Evolutionary conservation across 257 asterid genomes (phyloP), one percentile per base, ranked within the genome.

Genomic region (Salvia rosmarinus): DNA sequence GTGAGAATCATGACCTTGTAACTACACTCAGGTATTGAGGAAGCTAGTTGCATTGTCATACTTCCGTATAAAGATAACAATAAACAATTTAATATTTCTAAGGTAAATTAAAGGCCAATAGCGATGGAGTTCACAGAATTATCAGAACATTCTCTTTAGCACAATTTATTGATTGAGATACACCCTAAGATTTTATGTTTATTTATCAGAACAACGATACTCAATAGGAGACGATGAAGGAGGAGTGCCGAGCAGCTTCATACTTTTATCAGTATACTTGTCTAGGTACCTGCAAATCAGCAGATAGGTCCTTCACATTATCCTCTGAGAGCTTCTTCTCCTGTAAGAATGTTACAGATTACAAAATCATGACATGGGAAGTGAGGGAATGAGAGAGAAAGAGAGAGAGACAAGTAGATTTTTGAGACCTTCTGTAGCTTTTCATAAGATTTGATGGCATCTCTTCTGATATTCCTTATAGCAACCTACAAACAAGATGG

Each of bases 241-340:
- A 28, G 68, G 66, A 67, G 12, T 9, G 21, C 43, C 16, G 13
- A 20, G 62, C 52, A 44, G 28, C n/a, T 76, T 37, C 64, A 54
- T 21, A 70, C 58, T 67, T 35, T 8, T 50, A 20, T 70, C 30
- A 6, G n/a, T 21, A 51, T 44, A 46, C 67, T 65, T 21, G n/a
- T 42, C 44, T 43, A 65, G 9, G 68, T 86, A 91, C 97, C 96
- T 91, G 98, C 77, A 92, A 67, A 77, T 87, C 97, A 81, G 84
- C 79, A 32, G 95, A 87, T 32, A 92, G 78, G 82, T 92, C 97
- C 82, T 92, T 92, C 66, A 90, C 96, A 72, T 88, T 90, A 92
- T 92, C 98, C 77, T 92, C 96, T 16, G 98, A 92, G 70, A 90
- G 97, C 85, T 92, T 92, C 80, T 92, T 92, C 85, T 90, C 97